A percentile compares a stretch with the other conserved stretches of the same genome.
phyloP scores from a whole-genome alignment of 2,329 filamentous ascomycete genomes.

The Neopestalotiopsis sp. region DNA sequence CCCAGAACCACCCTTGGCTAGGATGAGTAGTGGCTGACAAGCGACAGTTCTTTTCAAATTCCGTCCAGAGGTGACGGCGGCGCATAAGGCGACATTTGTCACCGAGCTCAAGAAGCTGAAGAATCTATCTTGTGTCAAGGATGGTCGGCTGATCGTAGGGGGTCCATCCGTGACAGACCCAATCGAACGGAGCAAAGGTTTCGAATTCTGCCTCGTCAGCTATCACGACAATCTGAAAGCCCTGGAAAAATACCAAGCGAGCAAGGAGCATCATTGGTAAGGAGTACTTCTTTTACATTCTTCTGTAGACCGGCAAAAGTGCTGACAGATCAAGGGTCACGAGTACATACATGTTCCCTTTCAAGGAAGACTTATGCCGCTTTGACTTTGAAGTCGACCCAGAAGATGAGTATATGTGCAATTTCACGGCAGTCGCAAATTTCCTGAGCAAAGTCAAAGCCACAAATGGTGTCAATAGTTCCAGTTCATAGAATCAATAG shows the following conservation, averaged over 20 bases:
- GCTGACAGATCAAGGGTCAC: constrained; percentile 47
- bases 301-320: neutral
- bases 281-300: neutral
- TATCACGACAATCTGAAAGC: constrained; percentile 52
- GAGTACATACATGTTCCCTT: constrained; percentile 55
- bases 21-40: neutral
- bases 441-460: neutral
- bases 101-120: constrained; percentile 54
- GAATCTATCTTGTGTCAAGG: constrained; percentile 50
- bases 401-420: constrained; percentile 3
- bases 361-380: constrained; percentile 54
- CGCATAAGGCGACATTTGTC: constrained; percentile 50
- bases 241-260: constrained; percentile 56
- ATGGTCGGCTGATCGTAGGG: constrained; percentile 54
- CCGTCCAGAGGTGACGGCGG: constrained; percentile 42
- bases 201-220: constrained; percentile 55
- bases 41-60: constrained; percentile 55
- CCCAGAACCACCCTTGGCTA: neutral
- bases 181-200: constrained; percentile 57
- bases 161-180: constrained; percentile 58
- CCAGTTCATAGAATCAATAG: neutral
- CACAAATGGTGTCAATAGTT: neutral
- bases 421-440: neutral
- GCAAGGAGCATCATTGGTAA: constrained; percentile 55
- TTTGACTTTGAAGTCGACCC: constrained; percentile 54